Base-by-base conservation (phyloP, 2,329 filamentous ascomycete species). In the Alternaria alternata region DNA sequence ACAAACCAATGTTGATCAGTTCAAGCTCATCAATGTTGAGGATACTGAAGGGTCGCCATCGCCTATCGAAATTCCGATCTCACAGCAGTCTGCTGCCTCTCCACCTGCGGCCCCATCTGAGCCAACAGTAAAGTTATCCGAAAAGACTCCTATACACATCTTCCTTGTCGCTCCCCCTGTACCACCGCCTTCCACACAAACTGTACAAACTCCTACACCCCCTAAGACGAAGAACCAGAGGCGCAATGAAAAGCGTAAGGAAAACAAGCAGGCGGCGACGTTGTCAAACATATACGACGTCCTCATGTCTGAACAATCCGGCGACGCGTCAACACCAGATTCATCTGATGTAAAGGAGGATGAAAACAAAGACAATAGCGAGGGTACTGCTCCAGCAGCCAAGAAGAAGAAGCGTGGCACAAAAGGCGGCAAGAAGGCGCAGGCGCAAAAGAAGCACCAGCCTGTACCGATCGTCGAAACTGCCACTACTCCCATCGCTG, bases 351-450 rank as follows among this genome's bases (percentile, higher is more conserved):
- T 8, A 3, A 34, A 36, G 20, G 44, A 47, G n/a, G 11, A 47
- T 16, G n/a, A 47, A 7, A 4, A 30, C 5, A 12, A 22, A 5
- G 30, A 22, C 12, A 18, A 16, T 16, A 18, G 28, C 4, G 28
- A 48, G 28, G n/a, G 18, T 14, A 4, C 28, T 22, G 28, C 7
- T 14, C 28, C 44, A 22, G 7, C 11, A 22, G 5, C 46, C 14
- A 22, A 49, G 5, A 38, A 24, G 7, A 52, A 52, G 1, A 60
- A 57, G 47, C 46, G 52, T 11, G 46, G 57, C 7, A 48, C 43
- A 32, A 57, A 52, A 14, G 47, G 54, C 22, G 47, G 51, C 2
- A 48, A 48, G 42, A 51, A 51, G 24, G 24, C 24, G 49, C 49
- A 51, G n/a, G 36, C 16, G 46, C 30, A 49, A 5, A 49, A 49